Conservation (phyloP, 352 stramenopile species). For the Pythium scleroteichum region DNA sequence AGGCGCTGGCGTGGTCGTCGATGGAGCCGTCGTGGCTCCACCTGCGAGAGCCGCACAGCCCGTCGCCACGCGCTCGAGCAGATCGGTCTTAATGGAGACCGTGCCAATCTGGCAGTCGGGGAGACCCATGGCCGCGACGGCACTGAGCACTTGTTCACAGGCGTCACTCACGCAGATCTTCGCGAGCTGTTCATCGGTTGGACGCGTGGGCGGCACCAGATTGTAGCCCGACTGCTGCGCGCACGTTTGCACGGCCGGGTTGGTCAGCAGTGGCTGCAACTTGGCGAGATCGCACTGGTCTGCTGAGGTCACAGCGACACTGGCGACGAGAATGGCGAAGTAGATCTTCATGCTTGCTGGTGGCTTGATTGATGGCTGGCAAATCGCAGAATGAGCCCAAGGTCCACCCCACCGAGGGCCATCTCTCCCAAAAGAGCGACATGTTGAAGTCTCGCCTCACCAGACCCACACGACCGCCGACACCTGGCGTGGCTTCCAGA, state of each 20-base stretch:
- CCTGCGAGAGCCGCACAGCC: slow-evolving; percentile 7
- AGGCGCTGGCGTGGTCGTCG: not conserved
- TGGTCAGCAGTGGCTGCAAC: slow-evolving; percentile 12
- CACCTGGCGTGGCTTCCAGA: too few species aligned
- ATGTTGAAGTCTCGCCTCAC: too few species aligned
- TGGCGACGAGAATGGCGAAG: slow-evolving; percentile 11
- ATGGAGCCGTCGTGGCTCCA: not conserved
- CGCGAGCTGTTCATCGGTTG: slow-evolving; percentile 23
- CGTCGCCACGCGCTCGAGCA: slow-evolving; percentile 19
- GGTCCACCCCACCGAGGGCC: too few species aligned
- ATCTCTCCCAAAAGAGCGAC: too few species aligned
- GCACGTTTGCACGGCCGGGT: slow-evolving; percentile 20
- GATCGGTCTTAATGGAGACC: slow-evolving; percentile 20
- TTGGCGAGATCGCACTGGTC: slow-evolving; percentile 20
- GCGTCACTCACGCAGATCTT: slow-evolving; percentile 26
- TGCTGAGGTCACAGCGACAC: not conserved
- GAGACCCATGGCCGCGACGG: slow-evolving; percentile 9
- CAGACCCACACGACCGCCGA: too few species aligned
- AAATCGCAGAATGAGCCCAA: not conserved
- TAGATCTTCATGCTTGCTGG: slow-evolving; percentile 15
- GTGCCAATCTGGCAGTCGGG: slow-evolving; percentile 24
- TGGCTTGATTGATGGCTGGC: not conserved
- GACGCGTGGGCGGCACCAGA: slow-evolving; percentile 20
- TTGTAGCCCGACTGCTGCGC: slow-evolving; percentile 15
- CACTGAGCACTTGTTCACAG: slow-evolving; percentile 21